Evolutionary conservation across 2,329 filamentous ascomycete species (phyloP).

Genomic region (Penicillium sp.): DNA sequence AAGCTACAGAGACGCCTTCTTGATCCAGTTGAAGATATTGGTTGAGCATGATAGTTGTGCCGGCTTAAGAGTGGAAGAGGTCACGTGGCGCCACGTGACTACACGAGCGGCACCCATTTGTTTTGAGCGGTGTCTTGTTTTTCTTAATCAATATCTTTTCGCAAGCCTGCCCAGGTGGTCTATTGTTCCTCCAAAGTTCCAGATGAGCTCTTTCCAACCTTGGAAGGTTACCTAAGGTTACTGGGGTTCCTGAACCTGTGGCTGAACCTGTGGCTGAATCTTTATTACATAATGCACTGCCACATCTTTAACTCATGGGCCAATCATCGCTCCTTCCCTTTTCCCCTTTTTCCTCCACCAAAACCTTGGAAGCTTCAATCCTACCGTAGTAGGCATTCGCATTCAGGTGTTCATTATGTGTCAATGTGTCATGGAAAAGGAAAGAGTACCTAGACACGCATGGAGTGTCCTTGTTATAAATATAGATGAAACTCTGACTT

Average conservation of each 20-base stretch:
- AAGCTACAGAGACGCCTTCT: neutral
- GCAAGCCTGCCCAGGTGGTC: too few species aligned
- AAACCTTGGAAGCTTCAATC: neutral
- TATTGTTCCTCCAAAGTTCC: too few species aligned
- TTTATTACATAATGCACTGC: conserved; percentile 1
- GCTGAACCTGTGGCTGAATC: neutral
- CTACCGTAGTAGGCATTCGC: neutral
- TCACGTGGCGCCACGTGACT: too few species aligned
- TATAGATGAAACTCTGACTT: neutral
- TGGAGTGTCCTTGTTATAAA: neutral
- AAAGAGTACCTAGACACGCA: neutral
- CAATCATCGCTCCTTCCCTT: conserved; percentile 13
- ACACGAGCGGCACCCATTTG: too few species aligned
- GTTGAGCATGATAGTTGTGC: neutral
- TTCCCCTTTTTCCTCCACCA: neutral
- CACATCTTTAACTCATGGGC: conserved; percentile 6
- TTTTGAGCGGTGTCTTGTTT: too few species aligned
- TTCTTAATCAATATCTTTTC: too few species aligned
- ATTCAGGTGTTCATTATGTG: neutral
- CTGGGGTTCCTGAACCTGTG: neutral
- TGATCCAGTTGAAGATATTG: neutral
- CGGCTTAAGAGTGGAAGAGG: neutral
- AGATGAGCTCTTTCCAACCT: too few species aligned
- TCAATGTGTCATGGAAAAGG: neutral
- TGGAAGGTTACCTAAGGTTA: too few species aligned